Conservation (phyloP, 177 flowering plant species). For the Vitis hybrid region DNA sequence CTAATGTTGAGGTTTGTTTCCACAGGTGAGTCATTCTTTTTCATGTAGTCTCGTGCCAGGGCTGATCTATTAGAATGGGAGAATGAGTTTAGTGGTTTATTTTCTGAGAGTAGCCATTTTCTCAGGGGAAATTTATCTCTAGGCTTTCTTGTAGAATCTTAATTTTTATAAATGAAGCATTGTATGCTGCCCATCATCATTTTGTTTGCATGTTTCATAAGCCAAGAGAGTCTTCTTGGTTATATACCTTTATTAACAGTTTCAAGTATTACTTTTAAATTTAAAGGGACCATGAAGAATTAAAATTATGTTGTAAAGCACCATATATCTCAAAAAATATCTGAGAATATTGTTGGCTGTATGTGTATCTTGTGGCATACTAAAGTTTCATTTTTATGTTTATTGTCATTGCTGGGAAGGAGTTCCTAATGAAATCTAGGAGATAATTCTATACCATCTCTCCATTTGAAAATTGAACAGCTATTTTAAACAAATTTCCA, state of each 20-base stretch:
- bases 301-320: neutral
- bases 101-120: neutral
- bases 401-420: neutral
- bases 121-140: no score
- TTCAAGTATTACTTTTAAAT: neutral
- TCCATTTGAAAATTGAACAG: neutral
- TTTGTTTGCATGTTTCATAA: neutral
- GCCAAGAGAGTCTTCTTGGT: neutral
- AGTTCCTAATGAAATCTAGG: neutral
- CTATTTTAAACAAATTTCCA: neutral
- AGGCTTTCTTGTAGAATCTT: neutral
- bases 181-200: no score
- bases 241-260: neutral
- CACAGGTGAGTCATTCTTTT: constrained; percentile 60
- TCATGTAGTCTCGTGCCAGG: no score
- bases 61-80: neutral
- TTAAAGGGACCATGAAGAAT: neutral
- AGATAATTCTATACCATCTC: neutral
- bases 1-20: constrained; percentile 65
- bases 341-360: neutral
- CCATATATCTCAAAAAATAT: no score
- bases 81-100: neutral
- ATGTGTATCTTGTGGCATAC: neutral
- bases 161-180: no score
- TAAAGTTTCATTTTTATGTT: neutral